phyloP scores from a whole-genome alignment of 495 filamentous ascomycete species.

The Tuber indicum region DNA sequence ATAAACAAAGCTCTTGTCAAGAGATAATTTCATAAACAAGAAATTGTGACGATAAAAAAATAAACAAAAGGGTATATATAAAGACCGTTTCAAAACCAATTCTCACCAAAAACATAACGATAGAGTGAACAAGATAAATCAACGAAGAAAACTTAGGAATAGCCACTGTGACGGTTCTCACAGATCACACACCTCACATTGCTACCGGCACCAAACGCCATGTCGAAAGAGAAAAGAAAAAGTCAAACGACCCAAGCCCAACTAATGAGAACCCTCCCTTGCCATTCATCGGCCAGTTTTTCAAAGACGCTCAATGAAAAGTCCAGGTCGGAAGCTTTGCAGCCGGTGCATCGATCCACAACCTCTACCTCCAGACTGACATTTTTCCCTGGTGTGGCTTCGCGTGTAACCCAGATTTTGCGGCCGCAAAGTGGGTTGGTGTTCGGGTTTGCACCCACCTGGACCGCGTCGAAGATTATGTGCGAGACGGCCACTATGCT shows the following conservation, averaged over 20 bases:
- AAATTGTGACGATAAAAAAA: not conserved
- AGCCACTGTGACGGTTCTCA: not conserved
- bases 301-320: slow-evolving; percentile 57
- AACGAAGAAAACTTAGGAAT: not conserved
- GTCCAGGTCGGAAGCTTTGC: slow-evolving; percentile 60
- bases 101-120: not conserved
- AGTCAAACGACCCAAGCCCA: slow-evolving; percentile 58
- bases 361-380: slow-evolving; percentile 60
- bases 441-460: slow-evolving; percentile 54
- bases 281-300: slow-evolving; percentile 50
- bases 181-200: not conserved
- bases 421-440: slow-evolving; percentile 63
- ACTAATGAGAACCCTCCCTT: slow-evolving; percentile 56
- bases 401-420: slow-evolving; percentile 54
- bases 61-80: slow-evolving; percentile 4
- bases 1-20: not conserved
- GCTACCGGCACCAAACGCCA: not conserved
- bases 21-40: not conserved
- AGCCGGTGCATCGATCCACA: slow-evolving; percentile 68
- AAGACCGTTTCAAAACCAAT: not conserved
- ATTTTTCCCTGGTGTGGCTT: slow-evolving; percentile 39
- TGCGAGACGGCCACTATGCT: slow-evolving; percentile 62
- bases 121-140: not conserved
- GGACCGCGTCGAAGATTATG: slow-evolving; percentile 58
- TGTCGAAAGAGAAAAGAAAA: not conserved